Evolutionary conservation across 1,284 basidiomycete genomes (phyloP).

Genomic region (Cutaneotrichosporon dermatis): DNA sequence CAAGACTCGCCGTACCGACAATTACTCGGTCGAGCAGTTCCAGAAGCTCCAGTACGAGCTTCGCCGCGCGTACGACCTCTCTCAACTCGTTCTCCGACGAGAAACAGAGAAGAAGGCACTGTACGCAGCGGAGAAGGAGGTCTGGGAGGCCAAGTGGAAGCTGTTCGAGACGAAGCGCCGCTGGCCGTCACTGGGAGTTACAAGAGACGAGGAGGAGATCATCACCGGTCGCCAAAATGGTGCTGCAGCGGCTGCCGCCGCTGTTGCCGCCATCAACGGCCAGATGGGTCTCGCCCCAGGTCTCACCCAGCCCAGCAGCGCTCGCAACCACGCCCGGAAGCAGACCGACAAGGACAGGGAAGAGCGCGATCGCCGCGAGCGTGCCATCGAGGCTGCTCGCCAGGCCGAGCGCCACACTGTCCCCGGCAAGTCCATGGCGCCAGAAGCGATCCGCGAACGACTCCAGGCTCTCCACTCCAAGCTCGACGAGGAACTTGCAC

Average conservation of each 20-base stretch:
- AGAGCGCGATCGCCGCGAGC: conserved; percentile 40
- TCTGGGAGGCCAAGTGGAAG: conserved; percentile 75
- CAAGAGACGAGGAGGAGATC: conserved; percentile 72
- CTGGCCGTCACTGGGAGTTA: conserved; percentile 62
- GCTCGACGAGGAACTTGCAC: conserved; percentile 64
- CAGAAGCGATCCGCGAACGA: conserved; percentile 55
- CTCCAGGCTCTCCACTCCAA: conserved; percentile 58
- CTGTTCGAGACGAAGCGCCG: conserved; percentile 76
- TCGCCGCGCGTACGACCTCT: conserved; percentile 65
- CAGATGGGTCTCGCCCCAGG: conserved; percentile 2
- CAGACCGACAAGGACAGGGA: conserved; percentile 39
- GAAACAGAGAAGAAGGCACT: conserved; percentile 70
- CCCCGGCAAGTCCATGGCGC: conserved; percentile 35
- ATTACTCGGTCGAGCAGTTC: conserved; percentile 81
- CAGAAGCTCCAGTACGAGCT: conserved; percentile 75
- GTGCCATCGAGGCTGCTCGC: conserved; percentile 30
- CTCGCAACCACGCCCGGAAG: conserved; percentile 20
- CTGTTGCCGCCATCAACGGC: conserved; percentile 23
- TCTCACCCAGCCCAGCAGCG: background rate
- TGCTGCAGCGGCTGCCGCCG: conserved; percentile 54
- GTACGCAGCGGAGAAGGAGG: conserved; percentile 57
- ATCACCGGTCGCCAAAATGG: conserved; percentile 55
- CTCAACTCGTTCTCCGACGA: conserved; percentile 63
- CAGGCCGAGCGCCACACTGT: conserved; percentile 22
- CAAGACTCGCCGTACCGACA: conserved; percentile 88